Conservation (phyloP, 2,329 filamentous ascomycete genomes). For the Exophiala phaeomuriformis region DNA sequence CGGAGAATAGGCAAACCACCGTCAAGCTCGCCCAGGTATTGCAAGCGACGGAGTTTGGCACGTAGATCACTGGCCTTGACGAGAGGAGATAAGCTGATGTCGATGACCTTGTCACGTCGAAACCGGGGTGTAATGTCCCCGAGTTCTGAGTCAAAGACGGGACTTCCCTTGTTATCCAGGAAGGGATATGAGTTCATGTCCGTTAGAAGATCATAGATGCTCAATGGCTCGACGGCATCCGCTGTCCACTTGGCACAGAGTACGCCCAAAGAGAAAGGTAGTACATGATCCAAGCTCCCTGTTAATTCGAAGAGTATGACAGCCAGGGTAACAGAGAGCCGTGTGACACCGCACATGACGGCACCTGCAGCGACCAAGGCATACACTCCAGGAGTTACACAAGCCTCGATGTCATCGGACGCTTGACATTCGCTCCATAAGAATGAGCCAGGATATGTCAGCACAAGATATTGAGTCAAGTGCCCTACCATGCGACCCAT, state of each 20-base stretch:
- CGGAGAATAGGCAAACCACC: conserved; percentile 83
- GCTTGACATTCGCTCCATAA: conserved; percentile 67
- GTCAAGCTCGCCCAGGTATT: conserved; percentile 81
- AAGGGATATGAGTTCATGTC: conserved; percentile 98
- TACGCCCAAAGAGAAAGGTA: conserved; percentile 88
- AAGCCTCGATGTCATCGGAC: conserved; percentile 58
- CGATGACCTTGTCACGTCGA: conserved; percentile 71
- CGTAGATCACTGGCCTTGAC: conserved; percentile 71
- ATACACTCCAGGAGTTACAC: conserved; percentile 94
- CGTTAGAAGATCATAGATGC: conserved; percentile 84
- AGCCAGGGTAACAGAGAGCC: conserved; percentile 83
- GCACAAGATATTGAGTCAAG: conserved; percentile 69
- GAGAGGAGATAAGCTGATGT: conserved; percentile 75
- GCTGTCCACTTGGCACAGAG: conserved; percentile 98
- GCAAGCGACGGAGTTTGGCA: conserved; percentile 70
- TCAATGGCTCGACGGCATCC: conserved; percentile 85
- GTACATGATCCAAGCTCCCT: conserved; percentile 85
- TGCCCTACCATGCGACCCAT: conserved; percentile 86
- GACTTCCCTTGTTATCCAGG: conserved; percentile 92
- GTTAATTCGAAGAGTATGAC: conserved; percentile 96
- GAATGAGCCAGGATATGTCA: conserved; percentile 62
- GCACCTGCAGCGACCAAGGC: conserved; percentile 89
- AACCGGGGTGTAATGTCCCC: conserved; percentile 76
- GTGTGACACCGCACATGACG: conserved; percentile 95
- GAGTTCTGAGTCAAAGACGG: conserved; percentile 80